A percentile compares a stretch with the other conserved stretches of the same genome.
Conservation (phyloP, 148 eudicot species). For the Rhododendron ovatum region DNA sequence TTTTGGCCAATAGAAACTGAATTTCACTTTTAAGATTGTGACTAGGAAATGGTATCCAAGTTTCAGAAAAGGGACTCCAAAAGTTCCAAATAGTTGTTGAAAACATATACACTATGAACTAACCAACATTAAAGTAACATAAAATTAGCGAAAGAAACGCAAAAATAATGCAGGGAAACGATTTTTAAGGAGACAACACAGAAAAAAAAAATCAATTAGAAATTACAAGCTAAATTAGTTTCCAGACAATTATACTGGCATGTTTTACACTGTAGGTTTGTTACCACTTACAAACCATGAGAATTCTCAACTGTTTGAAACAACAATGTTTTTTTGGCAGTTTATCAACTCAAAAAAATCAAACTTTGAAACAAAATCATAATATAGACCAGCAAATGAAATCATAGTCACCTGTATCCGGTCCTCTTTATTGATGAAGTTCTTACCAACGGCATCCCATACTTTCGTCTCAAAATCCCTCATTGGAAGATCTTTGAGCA, state of each 20-base stretch:
- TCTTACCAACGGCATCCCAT: conserved; percentile 52
- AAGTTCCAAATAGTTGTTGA: neutral
- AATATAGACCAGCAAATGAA: neutral
- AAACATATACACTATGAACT: neutral
- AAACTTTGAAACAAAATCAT: conserved; percentile 5
- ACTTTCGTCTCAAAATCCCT: conserved; percentile 31
- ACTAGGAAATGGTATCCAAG: neutral
- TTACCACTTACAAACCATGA: neutral
- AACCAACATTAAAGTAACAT: neutral
- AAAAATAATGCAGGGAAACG: neutral
- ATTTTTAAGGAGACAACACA: neutral
- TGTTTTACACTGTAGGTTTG: neutral
- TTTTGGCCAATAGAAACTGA: neutral
- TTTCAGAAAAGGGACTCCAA: neutral
- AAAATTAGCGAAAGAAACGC: neutral
- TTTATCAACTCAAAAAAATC: conserved; percentile 3
- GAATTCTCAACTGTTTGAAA: neutral
- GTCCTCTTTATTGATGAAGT: conserved; percentile 25
- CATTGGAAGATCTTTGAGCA: conserved; percentile 32
- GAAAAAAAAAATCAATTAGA: neutral
- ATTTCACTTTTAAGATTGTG: neutral
- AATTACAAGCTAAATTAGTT: neutral
- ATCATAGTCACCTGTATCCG: conserved; percentile 40
- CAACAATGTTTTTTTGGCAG: neutral
- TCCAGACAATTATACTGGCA: neutral